These are phyloP conservation scores for Atalantia buxifolia DNA, from an alignment of 345 rosid species.

Conservation along the genomic window DNA sequence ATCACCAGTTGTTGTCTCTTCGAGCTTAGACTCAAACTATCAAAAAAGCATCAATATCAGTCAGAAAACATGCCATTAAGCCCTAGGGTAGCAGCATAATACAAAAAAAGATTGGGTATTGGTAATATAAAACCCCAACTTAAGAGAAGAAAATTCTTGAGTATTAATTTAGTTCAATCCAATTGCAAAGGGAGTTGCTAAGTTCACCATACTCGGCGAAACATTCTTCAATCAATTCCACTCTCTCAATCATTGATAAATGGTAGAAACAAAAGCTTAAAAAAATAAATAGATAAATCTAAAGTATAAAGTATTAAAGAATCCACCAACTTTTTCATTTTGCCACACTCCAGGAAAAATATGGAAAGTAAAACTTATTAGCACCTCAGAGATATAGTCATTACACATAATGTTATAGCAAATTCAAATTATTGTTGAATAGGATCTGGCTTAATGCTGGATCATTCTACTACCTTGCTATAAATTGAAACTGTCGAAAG, in stretches of 20 bases:
- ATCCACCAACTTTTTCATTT: neutral
- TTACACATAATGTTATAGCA: too few species aligned
- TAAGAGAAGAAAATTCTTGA: neutral
- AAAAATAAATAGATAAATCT: neutral
- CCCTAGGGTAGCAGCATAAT: neutral
- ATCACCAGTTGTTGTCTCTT: too few species aligned
- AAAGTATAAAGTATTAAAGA: too few species aligned
- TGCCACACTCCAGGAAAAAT: neutral
- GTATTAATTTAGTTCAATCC: neutral
- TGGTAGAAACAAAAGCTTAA: neutral
- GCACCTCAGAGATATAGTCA: too few species aligned
- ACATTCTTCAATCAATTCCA: neutral
- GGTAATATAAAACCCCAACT: neutral
- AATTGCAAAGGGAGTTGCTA: neutral
- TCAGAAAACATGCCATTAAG: neutral
- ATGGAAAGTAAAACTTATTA: too few species aligned
- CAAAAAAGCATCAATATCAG: neutral
- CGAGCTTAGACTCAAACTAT: conserved; percentile 54
- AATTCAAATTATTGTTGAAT: neutral
- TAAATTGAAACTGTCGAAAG: too few species aligned
- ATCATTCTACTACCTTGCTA: too few species aligned
- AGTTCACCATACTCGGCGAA: neutral
- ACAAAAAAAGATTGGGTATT: neutral
- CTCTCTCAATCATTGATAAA: neutral
- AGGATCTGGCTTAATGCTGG: too few species aligned